These are phyloP conservation scores for Sophora flavescens DNA, from an alignment of 306 rosid genomes.

Conservation along the genomic window DNA sequence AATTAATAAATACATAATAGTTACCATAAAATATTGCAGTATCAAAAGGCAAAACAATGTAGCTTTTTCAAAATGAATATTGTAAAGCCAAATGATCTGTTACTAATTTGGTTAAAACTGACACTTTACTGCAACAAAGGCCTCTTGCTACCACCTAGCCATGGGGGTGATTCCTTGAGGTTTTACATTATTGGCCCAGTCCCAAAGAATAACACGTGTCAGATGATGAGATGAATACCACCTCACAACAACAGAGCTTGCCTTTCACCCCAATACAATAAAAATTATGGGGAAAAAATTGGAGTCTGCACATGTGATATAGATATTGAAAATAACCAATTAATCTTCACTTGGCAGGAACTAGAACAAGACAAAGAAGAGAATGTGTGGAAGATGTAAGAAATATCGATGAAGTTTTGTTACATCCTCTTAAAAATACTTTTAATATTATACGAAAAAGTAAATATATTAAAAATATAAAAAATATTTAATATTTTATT, in stretches of 20 bases:
- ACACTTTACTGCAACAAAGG: slow-evolving; percentile 31
- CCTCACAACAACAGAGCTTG: slow-evolving; percentile 30
- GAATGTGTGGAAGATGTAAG: slow-evolving; percentile 21
- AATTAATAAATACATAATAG: too few species aligned
- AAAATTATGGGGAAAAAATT: neutral
- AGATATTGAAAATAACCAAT: neutral
- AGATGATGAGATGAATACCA: slow-evolving; percentile 25
- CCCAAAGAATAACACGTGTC: slow-evolving; percentile 47
- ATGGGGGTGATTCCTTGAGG: slow-evolving; percentile 12
- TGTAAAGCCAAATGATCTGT: slow-evolving; percentile 40
- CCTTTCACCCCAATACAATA: neutral
- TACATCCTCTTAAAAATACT: too few species aligned
- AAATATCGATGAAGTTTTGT: too few species aligned
- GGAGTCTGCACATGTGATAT: slow-evolving; percentile 15
- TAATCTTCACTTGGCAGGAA: neutral
- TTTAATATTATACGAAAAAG: too few species aligned
- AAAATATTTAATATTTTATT: too few species aligned
- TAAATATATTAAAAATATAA: too few species aligned
- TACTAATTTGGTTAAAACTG: slow-evolving; percentile 51
- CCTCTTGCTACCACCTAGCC: slow-evolving; percentile 27
- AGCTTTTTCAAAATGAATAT: slow-evolving; percentile 40
- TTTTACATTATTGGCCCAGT: slow-evolving; percentile 32
- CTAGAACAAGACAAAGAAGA: neutral
- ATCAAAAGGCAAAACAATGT: neutral
- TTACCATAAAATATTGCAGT: neutral